A percentile compares a stretch with the other conserved stretches of the same genome.
Evolutionary conservation across 1,139 yeast species (phyloP).

Genomic region (Protomyces inundatus): DNA sequence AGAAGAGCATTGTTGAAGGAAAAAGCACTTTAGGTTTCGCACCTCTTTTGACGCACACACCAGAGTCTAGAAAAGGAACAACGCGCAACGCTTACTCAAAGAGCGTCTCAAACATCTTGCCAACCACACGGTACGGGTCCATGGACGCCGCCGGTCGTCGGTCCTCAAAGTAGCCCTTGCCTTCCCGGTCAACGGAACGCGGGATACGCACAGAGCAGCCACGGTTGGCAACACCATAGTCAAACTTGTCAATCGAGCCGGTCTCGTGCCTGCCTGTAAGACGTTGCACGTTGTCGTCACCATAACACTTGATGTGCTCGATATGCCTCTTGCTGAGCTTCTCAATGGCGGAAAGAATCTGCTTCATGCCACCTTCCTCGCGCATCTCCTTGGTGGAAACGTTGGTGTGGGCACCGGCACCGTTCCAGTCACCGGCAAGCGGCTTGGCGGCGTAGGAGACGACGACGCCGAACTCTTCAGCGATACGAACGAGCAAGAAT

Average conservation of each 20-base stretch:
- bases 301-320: conserved; percentile 93
- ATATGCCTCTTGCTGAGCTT: conserved; percentile 92
- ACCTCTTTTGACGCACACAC: neutral
- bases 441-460: conserved; percentile 99
- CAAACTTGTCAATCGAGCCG: conserved; percentile 83
- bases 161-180: conserved; percentile 97
- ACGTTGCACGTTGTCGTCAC: conserved; percentile 90
- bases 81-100: conserved; percentile 47
- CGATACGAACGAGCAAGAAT: conserved; percentile 85
- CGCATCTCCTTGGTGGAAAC: conserved; percentile 92
- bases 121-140: conserved; percentile 44
- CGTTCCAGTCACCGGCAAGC: conserved; percentile 98
- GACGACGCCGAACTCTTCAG: conserved; percentile 98
- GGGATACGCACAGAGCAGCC: conserved; percentile 99
- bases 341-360: conserved; percentile 85
- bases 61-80: neutral
- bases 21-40: neutral
- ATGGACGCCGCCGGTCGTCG: conserved; percentile 98
- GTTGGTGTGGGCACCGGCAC: conserved; percentile 99
- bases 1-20: neutral
- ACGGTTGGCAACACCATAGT: conserved; percentile 98
- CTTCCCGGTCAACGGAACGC: conserved; percentile 96
- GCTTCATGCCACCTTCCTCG: conserved; percentile 90
- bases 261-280: conserved; percentile 98
- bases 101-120: conserved; percentile 95